Evolutionary conservation across 202 grass and related monocot genomes (phyloP).

Genomic region (Zizania palustris): DNA sequence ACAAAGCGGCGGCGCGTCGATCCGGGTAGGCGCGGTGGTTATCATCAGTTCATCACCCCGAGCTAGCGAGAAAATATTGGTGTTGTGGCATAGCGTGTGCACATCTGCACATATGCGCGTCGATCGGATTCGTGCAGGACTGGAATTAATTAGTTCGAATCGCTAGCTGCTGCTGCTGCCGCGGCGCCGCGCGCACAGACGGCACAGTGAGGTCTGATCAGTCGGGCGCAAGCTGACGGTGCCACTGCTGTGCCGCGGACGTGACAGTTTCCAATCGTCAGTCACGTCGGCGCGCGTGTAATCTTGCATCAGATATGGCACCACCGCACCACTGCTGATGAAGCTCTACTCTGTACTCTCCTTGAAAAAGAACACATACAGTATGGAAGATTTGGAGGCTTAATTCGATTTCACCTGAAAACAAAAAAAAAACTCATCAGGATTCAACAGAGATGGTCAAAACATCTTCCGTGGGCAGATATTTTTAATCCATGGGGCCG

Average conservation of each 20-base stretch:
- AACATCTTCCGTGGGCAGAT: background rate
- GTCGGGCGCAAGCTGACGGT: background rate
- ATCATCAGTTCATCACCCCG: background rate
- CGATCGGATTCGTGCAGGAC: background rate
- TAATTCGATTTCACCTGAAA: conserved; percentile 13
- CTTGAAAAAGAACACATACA: conserved; percentile 19
- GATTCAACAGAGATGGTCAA: too few relatives aligned
- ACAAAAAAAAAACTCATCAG: conserved; percentile 15
- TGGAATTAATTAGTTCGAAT: background rate
- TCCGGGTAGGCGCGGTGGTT: background rate
- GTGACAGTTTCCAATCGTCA: background rate
- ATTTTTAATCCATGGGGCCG: conserved; percentile 3
- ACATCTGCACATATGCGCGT: background rate
- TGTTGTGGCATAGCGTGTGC: background rate
- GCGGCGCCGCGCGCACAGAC: too few relatives aligned
- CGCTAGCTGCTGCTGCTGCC: background rate
- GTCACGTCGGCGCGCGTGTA: background rate
- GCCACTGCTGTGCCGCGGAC: background rate
- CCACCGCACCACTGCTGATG: background rate
- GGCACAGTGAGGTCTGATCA: background rate
- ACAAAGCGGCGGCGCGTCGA: conserved; percentile 38
- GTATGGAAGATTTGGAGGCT: background rate
- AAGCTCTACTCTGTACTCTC: background rate
- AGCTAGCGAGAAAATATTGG: background rate
- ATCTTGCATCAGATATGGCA: conserved; percentile 1